Conservation (phyloP, 108 stramenopile genomes). For the Cyclotella distinguenda region DNA sequence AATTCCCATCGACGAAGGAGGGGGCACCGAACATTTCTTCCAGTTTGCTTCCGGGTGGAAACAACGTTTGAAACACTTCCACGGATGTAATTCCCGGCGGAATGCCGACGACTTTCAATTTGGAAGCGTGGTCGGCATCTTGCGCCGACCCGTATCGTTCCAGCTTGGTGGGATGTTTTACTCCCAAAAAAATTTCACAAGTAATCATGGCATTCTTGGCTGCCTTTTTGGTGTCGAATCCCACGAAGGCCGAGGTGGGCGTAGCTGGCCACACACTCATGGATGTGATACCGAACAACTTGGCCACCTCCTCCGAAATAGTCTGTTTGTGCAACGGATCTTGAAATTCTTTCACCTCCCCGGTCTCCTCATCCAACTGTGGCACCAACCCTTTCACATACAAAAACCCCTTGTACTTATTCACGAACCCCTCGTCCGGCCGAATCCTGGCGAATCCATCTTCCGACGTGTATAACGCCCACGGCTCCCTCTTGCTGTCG, state of each 20-base stretch:
- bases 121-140: constrained; percentile 37
- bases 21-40: constrained; percentile 59
- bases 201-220: constrained; percentile 47
- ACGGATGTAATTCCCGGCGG: constrained; percentile 46
- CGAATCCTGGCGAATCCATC: no score
- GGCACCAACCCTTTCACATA: constrained; percentile 76
- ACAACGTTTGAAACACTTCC: constrained; percentile 51
- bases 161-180: constrained; percentile 29
- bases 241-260: constrained; percentile 76
- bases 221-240: constrained; percentile 55
- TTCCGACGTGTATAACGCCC: constrained; percentile 50
- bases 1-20: no score
- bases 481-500: constrained; percentile 67
- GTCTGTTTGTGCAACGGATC: constrained; percentile 64
- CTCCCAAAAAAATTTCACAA: constrained; percentile 10
- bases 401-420: constrained; percentile 60
- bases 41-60: constrained; percentile 59
- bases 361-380: constrained; percentile 44
- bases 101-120: constrained; percentile 63
- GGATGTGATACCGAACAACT: constrained; percentile 56
- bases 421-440: constrained; percentile 67
- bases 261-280: constrained; percentile 65
- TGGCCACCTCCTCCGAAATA: constrained; percentile 59
- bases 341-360: constrained; percentile 51
- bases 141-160: constrained; percentile 21